These are phyloP conservation scores for Cytospora schulzeri DNA, from an alignment of 2,329 filamentous ascomycete species.

Conservation along the genomic window DNA sequence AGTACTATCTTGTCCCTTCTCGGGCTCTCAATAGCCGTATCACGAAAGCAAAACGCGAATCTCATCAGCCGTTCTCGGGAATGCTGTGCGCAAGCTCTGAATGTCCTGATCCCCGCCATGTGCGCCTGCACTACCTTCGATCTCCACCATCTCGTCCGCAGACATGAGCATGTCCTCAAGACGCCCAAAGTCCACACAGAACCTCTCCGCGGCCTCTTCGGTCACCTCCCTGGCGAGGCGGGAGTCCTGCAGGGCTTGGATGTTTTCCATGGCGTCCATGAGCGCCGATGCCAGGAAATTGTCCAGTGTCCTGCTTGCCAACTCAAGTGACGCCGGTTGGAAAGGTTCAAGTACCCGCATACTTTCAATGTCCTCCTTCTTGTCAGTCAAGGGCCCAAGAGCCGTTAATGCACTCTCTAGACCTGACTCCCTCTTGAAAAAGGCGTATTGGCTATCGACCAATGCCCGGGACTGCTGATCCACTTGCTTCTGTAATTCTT, in stretches of 20 bases:
- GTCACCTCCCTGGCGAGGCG: conserved; percentile 74
- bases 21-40: not conserved
- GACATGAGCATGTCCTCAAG: conserved; percentile 53
- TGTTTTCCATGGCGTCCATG: conserved; percentile 85
- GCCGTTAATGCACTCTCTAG: conserved; percentile 65
- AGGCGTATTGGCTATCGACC: conserved; percentile 68
- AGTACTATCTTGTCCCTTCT: not conserved
- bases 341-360: conserved; percentile 59
- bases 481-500: conserved; percentile 59
- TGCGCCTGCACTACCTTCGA: conserved; percentile 22
- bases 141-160: conserved; percentile 42
- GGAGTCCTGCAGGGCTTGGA: conserved; percentile 73
- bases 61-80: conserved; percentile 62
- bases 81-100: conserved; percentile 46
- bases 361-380: conserved; percentile 53
- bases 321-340: conserved; percentile 61
- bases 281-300: conserved; percentile 90
- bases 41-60: conserved; percentile 61
- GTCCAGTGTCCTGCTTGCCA: conserved; percentile 77
- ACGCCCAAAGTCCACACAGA: conserved; percentile 80
- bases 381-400: conserved; percentile 45
- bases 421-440: conserved; percentile 75
- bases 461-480: conserved; percentile 59
- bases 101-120: conserved; percentile 27
- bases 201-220: conserved; percentile 78